Conservation (phyloP, 139 green algal species). For the Zygnema cylindricum region DNA sequence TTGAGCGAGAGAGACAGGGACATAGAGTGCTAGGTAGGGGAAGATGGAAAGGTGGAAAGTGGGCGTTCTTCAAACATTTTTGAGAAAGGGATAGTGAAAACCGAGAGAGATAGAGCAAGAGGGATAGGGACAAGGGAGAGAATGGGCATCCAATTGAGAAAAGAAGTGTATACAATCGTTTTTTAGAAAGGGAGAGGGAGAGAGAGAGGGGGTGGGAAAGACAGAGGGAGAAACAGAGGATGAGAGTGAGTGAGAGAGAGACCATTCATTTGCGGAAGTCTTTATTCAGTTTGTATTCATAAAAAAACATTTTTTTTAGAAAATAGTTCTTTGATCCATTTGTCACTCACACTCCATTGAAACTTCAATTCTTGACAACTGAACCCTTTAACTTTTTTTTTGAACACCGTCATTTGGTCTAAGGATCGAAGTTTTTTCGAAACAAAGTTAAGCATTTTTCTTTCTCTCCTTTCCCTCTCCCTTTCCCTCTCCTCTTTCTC, state of each 20-base stretch:
- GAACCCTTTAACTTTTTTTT: no score
- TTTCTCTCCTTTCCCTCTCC: not conserved
- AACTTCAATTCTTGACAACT: no score
- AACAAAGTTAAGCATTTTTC: not conserved
- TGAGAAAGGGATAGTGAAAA: not conserved
- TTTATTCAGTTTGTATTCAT: no score
- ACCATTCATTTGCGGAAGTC: no score
- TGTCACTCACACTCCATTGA: no score
- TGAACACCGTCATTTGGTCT: no score
- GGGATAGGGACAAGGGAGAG: not conserved
- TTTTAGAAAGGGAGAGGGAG: not conserved
- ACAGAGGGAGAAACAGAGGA: no score
- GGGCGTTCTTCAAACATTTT: not conserved
- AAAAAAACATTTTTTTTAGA: no score
- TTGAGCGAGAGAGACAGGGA: not conserved
- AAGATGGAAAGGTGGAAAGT: not conserved
- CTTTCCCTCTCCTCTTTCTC: not conserved
- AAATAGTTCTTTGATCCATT: no score
- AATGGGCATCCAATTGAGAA: not conserved
- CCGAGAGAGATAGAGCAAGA: not conserved
- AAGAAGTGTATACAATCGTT: not conserved
- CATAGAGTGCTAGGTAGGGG: not conserved
- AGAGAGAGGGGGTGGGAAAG: no score
- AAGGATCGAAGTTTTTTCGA: no score
- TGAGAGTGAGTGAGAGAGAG: constrained; percentile 6